A percentile compares a stretch with the other conserved stretches of the same genome.
Conservation (phyloP, 176 grass and related monocot genomes). For the Rhynchospora tenuis region DNA sequence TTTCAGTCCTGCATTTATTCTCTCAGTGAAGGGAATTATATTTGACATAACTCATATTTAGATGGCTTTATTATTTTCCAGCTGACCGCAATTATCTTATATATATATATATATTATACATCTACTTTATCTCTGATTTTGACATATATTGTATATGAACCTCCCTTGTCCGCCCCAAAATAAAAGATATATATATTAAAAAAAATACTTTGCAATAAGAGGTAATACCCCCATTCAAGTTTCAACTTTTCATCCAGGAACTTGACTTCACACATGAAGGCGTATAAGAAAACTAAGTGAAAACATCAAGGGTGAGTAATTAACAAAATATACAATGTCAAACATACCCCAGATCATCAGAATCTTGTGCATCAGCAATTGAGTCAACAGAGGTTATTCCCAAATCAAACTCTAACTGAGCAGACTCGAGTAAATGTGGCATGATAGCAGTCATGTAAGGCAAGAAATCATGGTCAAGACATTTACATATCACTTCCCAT, state of each 20-base stretch:
- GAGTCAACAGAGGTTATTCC: slow-evolving; percentile 76
- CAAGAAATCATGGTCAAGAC: slow-evolving; percentile 82
- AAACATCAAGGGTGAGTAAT: neutral
- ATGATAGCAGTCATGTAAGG: slow-evolving; percentile 91
- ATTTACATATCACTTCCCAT: slow-evolving; percentile 80
- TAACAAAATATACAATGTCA: neutral
- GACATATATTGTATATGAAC: slow-evolving; percentile 1
- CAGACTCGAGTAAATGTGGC: slow-evolving; percentile 85
- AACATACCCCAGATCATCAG: slow-evolving; percentile 74
- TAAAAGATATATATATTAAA: neutral
- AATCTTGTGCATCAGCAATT: slow-evolving; percentile 67
- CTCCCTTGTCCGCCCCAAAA: neutral
- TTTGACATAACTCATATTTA: neutral
- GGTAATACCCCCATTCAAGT: neutral
- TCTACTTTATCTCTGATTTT: neutral
- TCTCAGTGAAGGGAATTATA: slow-evolving; percentile 1
- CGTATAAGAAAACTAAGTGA: neutral
- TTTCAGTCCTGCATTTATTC: slow-evolving; percentile 58
- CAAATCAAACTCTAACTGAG: slow-evolving; percentile 84
- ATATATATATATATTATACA: neutral
- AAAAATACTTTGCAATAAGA: neutral
- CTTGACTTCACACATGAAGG: neutral
- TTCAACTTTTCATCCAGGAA: neutral
- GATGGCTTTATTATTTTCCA: neutral
- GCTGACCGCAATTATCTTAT: neutral